Evolutionary conservation across 2,329 filamentous ascomycete species (phyloP), one percentile per base, ranked within the genome.

Genomic region (Trichoderma hamatum): DNA sequence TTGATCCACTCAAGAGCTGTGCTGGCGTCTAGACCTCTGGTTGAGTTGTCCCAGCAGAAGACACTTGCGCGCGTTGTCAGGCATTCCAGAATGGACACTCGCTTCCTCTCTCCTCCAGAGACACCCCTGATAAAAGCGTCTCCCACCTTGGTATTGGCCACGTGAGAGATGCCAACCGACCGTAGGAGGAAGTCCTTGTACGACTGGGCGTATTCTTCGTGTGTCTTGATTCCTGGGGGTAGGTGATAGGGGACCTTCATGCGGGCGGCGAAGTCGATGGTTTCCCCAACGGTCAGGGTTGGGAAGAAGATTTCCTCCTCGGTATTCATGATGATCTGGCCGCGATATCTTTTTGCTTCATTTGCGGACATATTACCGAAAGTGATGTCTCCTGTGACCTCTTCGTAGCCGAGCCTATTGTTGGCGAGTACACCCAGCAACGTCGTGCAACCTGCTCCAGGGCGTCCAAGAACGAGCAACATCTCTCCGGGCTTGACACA

Each of bases 401-500:
- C 81, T 51, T 84, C 82, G 72, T 85, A 92, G 3, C 89, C 89
- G 5, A 78, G 79, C 49, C 89, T 81, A 67, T 86, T 84, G 73
- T 93, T 93, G 60, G 89, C 84, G 5, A 93, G 82, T 73, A 91
- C 82, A 73, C 91, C 93, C 54, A 94, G 82, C n/a, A 93, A 82
- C 0, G 90, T 91, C 0, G 90, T 91, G 76, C 91, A 93, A 34
- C 90, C 90, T 3, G 88, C 84, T 0, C 90, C 90, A 0, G 90
- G 90, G 1, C 89, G 83, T 3, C 90, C 90, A 0, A 92, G 82
- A 0, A 92, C 89, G 0, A 92, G 80, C 1, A 92, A 78, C 90
- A 92, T 91, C 78, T 92, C 89, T 24, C 90, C 91, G 0, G 90
- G 90, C 75, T 89, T 89, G 62, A 93, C 87, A 72, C 89, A 91